Conservation (phyloP, 805 yeast species). For the Candida gorgasii region DNA sequence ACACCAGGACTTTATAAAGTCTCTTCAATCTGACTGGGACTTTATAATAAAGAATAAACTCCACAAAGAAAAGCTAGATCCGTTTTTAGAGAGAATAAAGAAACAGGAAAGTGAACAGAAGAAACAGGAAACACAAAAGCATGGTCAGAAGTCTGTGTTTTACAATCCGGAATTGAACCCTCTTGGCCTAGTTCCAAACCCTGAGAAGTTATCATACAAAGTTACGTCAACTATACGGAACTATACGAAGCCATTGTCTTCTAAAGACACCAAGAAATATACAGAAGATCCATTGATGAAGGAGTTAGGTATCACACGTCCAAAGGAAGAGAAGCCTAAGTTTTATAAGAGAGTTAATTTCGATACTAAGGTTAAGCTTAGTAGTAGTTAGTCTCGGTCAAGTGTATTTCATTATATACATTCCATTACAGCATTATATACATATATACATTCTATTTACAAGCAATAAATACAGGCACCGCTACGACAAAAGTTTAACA, state of each 20-base stretch:
- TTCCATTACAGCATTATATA: too few species aligned
- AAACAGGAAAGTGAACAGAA: constrained; percentile 18
- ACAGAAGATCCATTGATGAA: constrained; percentile 31
- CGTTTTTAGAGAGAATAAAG: constrained; percentile 23
- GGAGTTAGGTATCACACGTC: constrained; percentile 33
- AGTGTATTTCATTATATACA: constrained; percentile 19
- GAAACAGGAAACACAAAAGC: constrained; percentile 24
- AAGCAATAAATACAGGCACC: not conserved
- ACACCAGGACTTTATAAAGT: constrained; percentile 22
- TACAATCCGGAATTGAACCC: constrained; percentile 71
- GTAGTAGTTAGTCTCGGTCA: not conserved
- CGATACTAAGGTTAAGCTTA: not conserved
- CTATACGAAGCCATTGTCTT: constrained; percentile 32
- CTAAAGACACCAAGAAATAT: constrained; percentile 14
- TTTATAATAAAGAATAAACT: constrained; percentile 36
- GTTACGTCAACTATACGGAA: constrained; percentile 21
- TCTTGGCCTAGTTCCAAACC: constrained; percentile 52
- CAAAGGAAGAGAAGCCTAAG: constrained; percentile 44
- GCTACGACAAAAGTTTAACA: constrained; percentile 30
- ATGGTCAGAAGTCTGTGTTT: constrained; percentile 54
- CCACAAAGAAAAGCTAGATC: constrained; percentile 29
- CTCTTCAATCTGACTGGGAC: constrained; percentile 41
- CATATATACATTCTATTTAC: constrained; percentile 9
- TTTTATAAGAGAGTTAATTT: constrained; percentile 44
- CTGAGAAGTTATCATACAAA: constrained; percentile 13